Percentiles rank a stretch among this genome's conserved stretches.
These are phyloP conservation scores for Penicillium canescens DNA, from an alignment of 495 filamentous ascomycete species.

Conservation along the genomic window DNA sequence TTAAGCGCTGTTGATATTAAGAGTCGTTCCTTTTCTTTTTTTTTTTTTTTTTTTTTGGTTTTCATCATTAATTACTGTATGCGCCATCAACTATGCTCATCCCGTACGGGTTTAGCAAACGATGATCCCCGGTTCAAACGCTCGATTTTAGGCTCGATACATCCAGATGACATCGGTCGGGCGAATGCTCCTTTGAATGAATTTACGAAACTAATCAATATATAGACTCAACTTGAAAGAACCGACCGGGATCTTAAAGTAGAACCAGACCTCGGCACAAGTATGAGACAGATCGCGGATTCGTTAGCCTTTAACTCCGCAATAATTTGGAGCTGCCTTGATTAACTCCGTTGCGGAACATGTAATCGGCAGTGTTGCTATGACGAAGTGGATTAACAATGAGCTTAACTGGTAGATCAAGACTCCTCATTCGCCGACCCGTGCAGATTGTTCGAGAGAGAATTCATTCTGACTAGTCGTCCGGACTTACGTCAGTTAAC, in stretches of 20 bases:
- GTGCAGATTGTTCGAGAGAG: no score
- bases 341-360: slow-evolving; percentile 7
- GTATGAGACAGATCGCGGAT: slow-evolving; percentile 8
- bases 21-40: no score
- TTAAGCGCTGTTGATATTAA: no score
- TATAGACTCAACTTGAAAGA: slow-evolving; percentile 8
- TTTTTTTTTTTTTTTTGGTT: no score
- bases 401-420: slow-evolving; percentile 7
- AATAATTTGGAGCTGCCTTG: slow-evolving; percentile 5
- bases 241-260: slow-evolving; percentile 1
- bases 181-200: no score
- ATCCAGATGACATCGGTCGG: no score
- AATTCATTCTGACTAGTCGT: neutral
- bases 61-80: no score
- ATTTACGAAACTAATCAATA: no score
- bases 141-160: no score
- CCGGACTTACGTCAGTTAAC: slow-evolving; percentile 11
- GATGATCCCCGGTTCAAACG: no score
- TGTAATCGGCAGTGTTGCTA: slow-evolving; percentile 5
- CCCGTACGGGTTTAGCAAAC: neutral
- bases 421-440: neutral
- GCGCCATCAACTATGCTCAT: no score
- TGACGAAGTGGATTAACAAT: neutral
- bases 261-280: slow-evolving; percentile 4
- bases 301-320: slow-evolving; percentile 5